phyloP scores from a whole-genome alignment of 257 asterid species.

The Penstemon newberryi region DNA sequence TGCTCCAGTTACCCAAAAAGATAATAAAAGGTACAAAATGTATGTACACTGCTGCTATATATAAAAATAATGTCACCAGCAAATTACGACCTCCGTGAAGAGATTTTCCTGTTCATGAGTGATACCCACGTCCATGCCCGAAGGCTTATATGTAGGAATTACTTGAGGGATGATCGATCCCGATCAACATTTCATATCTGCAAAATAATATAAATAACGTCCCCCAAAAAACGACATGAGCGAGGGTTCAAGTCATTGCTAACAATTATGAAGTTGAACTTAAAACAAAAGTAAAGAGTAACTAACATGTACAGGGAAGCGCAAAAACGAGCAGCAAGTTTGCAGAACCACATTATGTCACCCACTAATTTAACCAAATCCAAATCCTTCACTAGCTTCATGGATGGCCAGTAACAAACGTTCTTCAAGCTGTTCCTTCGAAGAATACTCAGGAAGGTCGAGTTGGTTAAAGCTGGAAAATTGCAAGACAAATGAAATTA shows the following conservation, averaged over 20 bases:
- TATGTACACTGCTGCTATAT: not conserved
- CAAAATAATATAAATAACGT: slow-evolving; percentile 11
- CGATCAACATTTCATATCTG: slow-evolving; percentile 27
- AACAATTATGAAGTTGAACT: not conserved
- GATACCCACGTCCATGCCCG: no score
- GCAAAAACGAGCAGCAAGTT: slow-evolving; percentile 35
- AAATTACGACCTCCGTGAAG: no score
- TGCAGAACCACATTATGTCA: not conserved
- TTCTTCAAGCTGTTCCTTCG: slow-evolving; percentile 95
- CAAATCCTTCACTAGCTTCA: slow-evolving; percentile 98
- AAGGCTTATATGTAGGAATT: slow-evolving; percentile 7
- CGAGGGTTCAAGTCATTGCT: no score
- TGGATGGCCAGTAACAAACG: slow-evolving; percentile 90
- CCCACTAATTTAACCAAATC: slow-evolving; percentile 66
- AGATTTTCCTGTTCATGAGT: no score
- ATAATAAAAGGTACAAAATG: not conserved
- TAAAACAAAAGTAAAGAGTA: slow-evolving; percentile 9
- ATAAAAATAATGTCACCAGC: no score
- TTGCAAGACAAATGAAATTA: slow-evolving; percentile 15
- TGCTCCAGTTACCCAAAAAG: slow-evolving; percentile 8
- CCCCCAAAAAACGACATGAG: not conserved
- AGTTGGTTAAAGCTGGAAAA: slow-evolving; percentile 87
- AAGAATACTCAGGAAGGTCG: slow-evolving; percentile 92
- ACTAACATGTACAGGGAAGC: slow-evolving; percentile 48
- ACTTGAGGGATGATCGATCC: slow-evolving; percentile 2